Evolutionary conservation across 2,329 filamentous ascomycete species (phyloP).

Genomic region (Monilinia aucupariae): DNA sequence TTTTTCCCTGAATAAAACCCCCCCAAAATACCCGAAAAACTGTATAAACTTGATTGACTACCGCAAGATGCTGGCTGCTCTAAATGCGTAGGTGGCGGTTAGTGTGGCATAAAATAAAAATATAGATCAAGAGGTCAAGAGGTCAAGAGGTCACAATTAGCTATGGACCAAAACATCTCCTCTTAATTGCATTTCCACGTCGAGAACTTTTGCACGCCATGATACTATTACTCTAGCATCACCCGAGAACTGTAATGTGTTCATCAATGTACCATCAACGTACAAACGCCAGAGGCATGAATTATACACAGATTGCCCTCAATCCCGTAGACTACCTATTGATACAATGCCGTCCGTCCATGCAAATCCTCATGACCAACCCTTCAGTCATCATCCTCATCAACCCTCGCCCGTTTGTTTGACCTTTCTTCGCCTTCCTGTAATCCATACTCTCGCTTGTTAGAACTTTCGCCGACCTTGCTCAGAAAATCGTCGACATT

Average conservation of each 20-base stretch:
- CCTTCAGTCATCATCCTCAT: conserved; percentile 55
- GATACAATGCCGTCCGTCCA: neutral
- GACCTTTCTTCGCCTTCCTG: conserved; percentile 55
- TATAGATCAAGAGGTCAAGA: no score
- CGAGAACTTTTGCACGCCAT: neutral
- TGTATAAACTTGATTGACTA: no score
- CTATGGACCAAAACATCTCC: no score
- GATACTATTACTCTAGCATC: neutral
- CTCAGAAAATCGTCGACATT: conserved; percentile 91
- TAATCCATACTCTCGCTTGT: conserved; percentile 71
- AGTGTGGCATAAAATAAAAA: no score
- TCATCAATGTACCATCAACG: neutral
- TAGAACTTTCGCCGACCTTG: conserved; percentile 59
- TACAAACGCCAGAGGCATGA: neutral
- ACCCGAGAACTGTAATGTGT: neutral
- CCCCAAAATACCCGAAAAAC: no score
- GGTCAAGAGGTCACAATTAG: no score
- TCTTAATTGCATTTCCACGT: no score
- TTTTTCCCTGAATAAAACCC: no score
- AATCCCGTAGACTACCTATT: neutral
- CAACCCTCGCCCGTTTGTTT: conserved; percentile 71
- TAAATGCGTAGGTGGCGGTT: no score
- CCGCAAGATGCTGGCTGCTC: no score
- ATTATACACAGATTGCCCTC: neutral
- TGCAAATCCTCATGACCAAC: neutral